Evolutionary conservation across 345 rosid genomes (phyloP), one percentile per base, ranked within the genome.

Genomic region (Aegle marmelos): DNA sequence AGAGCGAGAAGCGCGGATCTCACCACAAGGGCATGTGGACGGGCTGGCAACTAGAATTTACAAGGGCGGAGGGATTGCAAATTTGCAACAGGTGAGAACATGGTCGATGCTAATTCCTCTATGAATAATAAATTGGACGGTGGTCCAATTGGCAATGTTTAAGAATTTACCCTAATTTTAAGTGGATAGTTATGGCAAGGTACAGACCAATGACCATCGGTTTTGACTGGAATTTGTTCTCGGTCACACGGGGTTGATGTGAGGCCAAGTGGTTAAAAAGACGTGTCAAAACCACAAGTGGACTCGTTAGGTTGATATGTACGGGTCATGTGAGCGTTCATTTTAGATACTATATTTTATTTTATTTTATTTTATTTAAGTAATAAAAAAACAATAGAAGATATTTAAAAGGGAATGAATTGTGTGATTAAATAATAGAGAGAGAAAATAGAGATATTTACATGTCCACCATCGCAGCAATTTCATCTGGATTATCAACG

Each of bases 381-480:
- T 54, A 31, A 62, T 53, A 19, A 17, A 4, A 4, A 27, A 68
- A 14, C 14, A 6, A 34, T 5, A 27, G 4, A 9, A 21, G 27
- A 17, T 14, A 13, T 22, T 21, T 28, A 34, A 62, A 48, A 39
- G 63, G 37, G 57, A 33, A 4, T 36, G 11, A 48, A 57, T 41
- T 30, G 16, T 4, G 9, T 5, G 62, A 74, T 7, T 2, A 28
- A 70, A 50, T 33, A 60, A 21, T 10, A 25, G 19, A 4, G 22
- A 72, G 17, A 66, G 24, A 68, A 33, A 45, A 45, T 11, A 25
- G 31, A 68, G 73, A 83, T 70, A 88, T 97, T 91, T 83, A 95
- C 98, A 82, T 88, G 80, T 90, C 90, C 76, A 95, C 98, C 91
- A 87, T 79, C 6, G 94, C 83, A 75, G 90, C 95, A 27, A 93